A percentile compares a stretch with the other conserved stretches of the same genome.
Conservation (phyloP, 116 monocot genomes). For the Thalassia testudinum region DNA sequence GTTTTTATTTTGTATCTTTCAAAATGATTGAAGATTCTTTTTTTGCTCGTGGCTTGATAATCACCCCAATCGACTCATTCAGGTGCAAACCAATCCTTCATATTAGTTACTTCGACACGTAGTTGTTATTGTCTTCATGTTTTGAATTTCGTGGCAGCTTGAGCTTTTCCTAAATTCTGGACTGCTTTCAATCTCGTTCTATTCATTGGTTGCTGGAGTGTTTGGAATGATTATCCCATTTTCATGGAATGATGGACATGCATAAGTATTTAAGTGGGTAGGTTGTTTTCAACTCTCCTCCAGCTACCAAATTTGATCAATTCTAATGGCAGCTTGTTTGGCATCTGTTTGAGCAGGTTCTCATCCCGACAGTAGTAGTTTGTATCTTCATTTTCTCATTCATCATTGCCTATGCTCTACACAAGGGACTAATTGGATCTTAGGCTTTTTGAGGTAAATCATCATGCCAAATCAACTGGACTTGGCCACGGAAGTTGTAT, state of each 20-base stretch:
- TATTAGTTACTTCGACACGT: no score
- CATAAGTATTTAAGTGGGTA: conserved; percentile 56
- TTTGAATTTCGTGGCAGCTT: conserved; percentile 21
- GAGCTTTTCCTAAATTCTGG: conserved; percentile 80
- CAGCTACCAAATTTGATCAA: no score
- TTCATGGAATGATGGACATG: conserved; percentile 55
- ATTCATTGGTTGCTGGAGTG: conserved; percentile 67
- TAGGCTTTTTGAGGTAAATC: no score
- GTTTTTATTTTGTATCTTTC: no score
- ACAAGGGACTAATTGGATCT: conserved; percentile 82
- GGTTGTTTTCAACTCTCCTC: not conserved
- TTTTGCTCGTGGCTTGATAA: conserved; percentile 69
- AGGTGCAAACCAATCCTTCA: conserved; percentile 21
- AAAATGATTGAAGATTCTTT: no score
- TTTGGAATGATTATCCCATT: conserved; percentile 93
- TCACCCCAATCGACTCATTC: conserved; percentile 92
- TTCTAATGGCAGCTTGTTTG: no score
- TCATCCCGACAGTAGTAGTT: conserved; percentile 19
- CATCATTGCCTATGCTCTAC: conserved; percentile 60
- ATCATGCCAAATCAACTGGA: no score
- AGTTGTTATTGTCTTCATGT: no score
- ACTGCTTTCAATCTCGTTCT: conserved; percentile 52
- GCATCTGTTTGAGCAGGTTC: conserved; percentile 19
- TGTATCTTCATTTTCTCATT: conserved; percentile 28
- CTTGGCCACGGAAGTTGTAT: no score